Base-by-base conservation (phyloP, 495 filamentous ascomycete genomes). In the Parmelia sp. region DNA sequence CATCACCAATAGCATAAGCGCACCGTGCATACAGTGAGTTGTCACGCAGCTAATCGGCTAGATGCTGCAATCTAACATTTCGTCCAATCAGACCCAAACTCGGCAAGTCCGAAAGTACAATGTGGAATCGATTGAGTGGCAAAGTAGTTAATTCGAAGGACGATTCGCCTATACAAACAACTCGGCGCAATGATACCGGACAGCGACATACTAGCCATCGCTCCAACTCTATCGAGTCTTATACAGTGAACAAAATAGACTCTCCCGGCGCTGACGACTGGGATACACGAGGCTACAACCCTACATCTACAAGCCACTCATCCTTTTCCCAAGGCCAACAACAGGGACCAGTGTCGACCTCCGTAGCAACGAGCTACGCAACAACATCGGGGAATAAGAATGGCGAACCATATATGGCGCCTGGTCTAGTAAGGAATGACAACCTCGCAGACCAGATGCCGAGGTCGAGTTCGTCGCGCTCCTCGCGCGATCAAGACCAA, bases 251-350 rank as follows among this genome's bases (percentile, higher is more conserved):
- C 61, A 76, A 79, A 67, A 83, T 77, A 67, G 76, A 42, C 36
- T 58, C 82, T 47, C 73, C 80, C 74, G 77, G 81, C 73, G 79
- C 75, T 79, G 81, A 82, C 74, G 80, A 82, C 76, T 80, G 81
- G 76, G 76, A 80, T 45, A 15, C 51, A 33, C 63, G 47, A 37
- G 66, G 66, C 8, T 68, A 68, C 62, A 70, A 71, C 33, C 68
- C 71, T 6, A 59, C 68, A 2, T 73, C 71, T 47, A 72, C 68
- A 44, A 66, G 64, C 60, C 71, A 61, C 51, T 64, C 70, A 62
- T 69, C 75, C 33, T 73, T 76, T 11, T 76, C 77, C 19, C 65
- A 71, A 63, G 77, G 72, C 60, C 72, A 74, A 23, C 76, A 74
- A 68, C 73, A 69, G 65, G 82, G 79, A 57, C 68, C 72, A 31